Evolutionary conservation across 2,329 filamentous ascomycete species (phyloP).

Genomic region (Talaromyces sp.): DNA sequence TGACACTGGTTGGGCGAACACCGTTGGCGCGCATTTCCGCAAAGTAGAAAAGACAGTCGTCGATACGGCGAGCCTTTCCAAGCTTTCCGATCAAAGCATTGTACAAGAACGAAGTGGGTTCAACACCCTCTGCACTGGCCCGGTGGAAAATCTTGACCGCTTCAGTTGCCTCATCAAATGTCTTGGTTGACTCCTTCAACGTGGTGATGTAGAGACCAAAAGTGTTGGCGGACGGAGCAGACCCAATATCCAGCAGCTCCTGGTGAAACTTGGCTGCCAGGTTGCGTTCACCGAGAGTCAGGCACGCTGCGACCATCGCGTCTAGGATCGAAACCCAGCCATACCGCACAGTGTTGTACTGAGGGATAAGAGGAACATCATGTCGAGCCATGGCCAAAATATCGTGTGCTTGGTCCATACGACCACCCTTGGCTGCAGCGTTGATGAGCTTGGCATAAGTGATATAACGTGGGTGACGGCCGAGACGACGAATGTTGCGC

Average conservation of each 20-base stretch:
- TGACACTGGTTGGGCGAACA: slow-evolving; percentile 93
- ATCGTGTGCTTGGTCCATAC: slow-evolving; percentile 76
- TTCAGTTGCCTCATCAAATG: slow-evolving; percentile 94
- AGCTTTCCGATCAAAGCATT: slow-evolving; percentile 98
- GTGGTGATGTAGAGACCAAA: slow-evolving; percentile 99
- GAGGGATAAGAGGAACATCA: slow-evolving; percentile 77
- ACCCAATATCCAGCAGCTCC: slow-evolving; percentile 84
- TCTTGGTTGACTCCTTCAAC: slow-evolving; percentile 93
- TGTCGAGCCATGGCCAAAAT: slow-evolving; percentile 83
- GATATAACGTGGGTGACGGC: slow-evolving; percentile 89
- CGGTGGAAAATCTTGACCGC: slow-evolving; percentile 96
- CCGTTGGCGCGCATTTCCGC: slow-evolving; percentile 91
- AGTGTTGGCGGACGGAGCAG: slow-evolving; percentile 91
- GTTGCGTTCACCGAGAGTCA: slow-evolving; percentile 74
- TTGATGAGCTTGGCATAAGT: slow-evolving; percentile 95
- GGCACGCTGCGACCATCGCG: slow-evolving; percentile 88
- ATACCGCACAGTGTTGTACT: slow-evolving; percentile 83
- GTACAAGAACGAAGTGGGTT: slow-evolving; percentile 95
- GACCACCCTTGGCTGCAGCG: slow-evolving; percentile 78
- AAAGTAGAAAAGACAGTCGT: slow-evolving; percentile 97
- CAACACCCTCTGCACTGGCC: slow-evolving; percentile 86
- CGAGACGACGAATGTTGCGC: slow-evolving; percentile 86
- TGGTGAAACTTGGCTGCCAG: slow-evolving; percentile 84
- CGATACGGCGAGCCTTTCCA: slow-evolving; percentile 93
- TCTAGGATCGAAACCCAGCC: slow-evolving; percentile 96